Conservation (phyloP, 2,329 filamentous ascomycete genomes). For the Pezicula rhizophila region DNA sequence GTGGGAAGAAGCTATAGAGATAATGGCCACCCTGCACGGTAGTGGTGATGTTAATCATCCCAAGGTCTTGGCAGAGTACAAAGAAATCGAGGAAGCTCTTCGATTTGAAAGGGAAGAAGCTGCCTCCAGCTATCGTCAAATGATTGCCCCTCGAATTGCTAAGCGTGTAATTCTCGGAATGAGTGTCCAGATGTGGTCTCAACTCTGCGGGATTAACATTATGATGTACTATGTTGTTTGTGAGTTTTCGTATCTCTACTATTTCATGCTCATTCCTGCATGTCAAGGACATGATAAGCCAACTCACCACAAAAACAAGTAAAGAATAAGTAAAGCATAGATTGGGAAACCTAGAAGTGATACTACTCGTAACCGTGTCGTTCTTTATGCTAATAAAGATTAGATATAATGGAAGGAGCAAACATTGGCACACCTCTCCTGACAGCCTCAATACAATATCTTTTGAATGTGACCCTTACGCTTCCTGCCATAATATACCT, state of each 20-base stretch:
- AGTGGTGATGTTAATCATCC: conserved; percentile 48
- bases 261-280: neutral
- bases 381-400: conserved; percentile 3
- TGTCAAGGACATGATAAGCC: no score
- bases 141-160: conserved; percentile 65
- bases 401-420: conserved; percentile 62
- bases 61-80: conserved; percentile 56
- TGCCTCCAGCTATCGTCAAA: conserved; percentile 64
- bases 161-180: conserved; percentile 66
- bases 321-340: no score
- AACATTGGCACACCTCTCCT: conserved; percentile 52
- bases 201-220: conserved; percentile 70
- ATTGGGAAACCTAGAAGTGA: neutral
- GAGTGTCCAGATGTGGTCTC: conserved; percentile 71
- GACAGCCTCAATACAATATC: conserved; percentile 64
- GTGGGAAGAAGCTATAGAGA: conserved; percentile 57
- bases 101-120: conserved; percentile 67
- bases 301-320: no score
- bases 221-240: conserved; percentile 69
- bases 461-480: conserved; percentile 76
- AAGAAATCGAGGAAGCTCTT: conserved; percentile 65
- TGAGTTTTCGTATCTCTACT: conserved; percentile 7
- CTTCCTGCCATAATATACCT: conserved; percentile 69
- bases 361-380: neutral
- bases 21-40: conserved; percentile 54